Evolutionary conservation across 352 stramenopile genomes (phyloP).

Genomic region (Peronosclerospora sorghi): DNA sequence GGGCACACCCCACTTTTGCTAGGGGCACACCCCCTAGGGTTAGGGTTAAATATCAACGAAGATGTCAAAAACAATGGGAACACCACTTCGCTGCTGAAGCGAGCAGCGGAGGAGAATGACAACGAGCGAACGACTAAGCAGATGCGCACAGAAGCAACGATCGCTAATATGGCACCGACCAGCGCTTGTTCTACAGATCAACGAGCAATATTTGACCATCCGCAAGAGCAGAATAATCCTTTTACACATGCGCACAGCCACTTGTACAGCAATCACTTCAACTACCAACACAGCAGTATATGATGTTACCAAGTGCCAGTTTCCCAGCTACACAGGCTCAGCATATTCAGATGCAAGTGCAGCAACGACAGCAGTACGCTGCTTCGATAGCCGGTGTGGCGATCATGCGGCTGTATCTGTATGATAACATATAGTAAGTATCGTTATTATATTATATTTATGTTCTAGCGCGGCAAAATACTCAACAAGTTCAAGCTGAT

Average conservation of each 20-base stretch:
- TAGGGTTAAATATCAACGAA: no score
- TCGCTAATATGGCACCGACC: slow-evolving; percentile 7
- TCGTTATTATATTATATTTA: slow-evolving; percentile 1
- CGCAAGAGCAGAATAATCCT: slow-evolving; percentile 11
- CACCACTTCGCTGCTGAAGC: slow-evolving; percentile 18
- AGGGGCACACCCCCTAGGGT: no score
- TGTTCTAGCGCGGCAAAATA: slow-evolving; percentile 9
- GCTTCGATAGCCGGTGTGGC: slow-evolving; percentile 17
- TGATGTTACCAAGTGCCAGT: slow-evolving; percentile 17
- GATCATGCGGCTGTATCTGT: background rate
- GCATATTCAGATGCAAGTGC: slow-evolving; percentile 25
- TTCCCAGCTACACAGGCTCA: slow-evolving; percentile 17
- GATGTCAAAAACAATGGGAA: background rate
- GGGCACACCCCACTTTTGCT: no score
- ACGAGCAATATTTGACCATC: slow-evolving; percentile 15
- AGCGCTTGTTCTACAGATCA: slow-evolving; percentile 6
- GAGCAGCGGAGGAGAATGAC: slow-evolving; percentile 8
- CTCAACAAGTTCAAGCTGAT: slow-evolving; percentile 14
- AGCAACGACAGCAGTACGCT: slow-evolving; percentile 27
- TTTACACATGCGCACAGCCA: slow-evolving; percentile 25
- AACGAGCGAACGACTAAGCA: slow-evolving; percentile 24
- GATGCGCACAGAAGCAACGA: slow-evolving; percentile 16
- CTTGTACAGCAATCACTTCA: slow-evolving; percentile 19
- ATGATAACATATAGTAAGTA: background rate
- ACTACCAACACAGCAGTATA: slow-evolving; percentile 10